Evolutionary conservation across 2,329 filamentous ascomycete genomes (phyloP).

Genomic region (Penicillium sp.): DNA sequence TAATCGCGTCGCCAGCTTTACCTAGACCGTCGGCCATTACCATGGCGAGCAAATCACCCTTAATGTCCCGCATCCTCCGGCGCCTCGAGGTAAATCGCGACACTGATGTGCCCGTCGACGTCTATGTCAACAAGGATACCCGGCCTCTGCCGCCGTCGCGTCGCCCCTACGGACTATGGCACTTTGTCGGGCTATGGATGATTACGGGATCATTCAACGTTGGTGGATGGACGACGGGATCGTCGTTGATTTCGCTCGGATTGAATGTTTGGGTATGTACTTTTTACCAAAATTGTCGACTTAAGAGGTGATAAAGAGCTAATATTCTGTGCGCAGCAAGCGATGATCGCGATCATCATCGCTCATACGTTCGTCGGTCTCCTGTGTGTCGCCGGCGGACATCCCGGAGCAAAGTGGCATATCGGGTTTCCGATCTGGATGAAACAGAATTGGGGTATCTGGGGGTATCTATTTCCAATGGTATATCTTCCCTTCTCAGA

Average conservation of each 20-base stretch:
- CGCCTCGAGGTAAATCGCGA: neutral
- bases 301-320: too few species aligned
- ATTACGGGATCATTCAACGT: constrained; percentile 7
- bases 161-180: constrained; percentile 6
- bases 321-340: neutral
- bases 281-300: too few species aligned
- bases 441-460: constrained; percentile 4
- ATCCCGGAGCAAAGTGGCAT: constrained; percentile 12
- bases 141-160: constrained; percentile 6
- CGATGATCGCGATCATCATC: constrained; percentile 3
- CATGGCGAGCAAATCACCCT: neutral
- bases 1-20: too few species aligned
- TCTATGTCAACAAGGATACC: constrained; percentile 10
- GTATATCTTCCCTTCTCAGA: neutral
- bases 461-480: constrained; percentile 7
- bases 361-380: constrained; percentile 3
- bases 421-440: constrained; percentile 7
- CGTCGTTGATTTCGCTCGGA: constrained; percentile 8
- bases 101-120: neutral
- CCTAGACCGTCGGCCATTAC: too few species aligned
- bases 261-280: constrained; percentile 6
- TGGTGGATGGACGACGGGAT: constrained; percentile 9
- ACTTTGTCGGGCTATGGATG: constrained; percentile 11
- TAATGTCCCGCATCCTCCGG: neutral
- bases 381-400: constrained; percentile 4